Evolutionary conservation across 805 yeast genomes (phyloP), one percentile per base, ranked within the genome.

Genomic region (Alloascoidea africana): DNA sequence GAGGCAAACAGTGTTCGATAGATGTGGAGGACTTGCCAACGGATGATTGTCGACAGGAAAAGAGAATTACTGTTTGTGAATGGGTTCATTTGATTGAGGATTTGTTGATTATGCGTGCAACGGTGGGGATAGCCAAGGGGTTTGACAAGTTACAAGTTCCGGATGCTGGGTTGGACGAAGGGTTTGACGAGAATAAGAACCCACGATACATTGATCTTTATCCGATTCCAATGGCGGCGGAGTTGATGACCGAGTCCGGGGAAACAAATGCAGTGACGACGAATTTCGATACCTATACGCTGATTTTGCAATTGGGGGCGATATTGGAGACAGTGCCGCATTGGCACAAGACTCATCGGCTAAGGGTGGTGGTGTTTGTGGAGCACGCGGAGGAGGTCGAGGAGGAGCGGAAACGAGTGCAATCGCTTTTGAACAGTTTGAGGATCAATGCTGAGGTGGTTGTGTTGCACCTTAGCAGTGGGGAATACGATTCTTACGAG

Each of bases 31-130:
- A 54, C 2, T 55, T 84, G 17, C 94, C 94, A 2, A 87, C 97
- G 0, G 96, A 89, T 52, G 60, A 58, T 1, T 79, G 87, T 49
- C 65, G 83, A 34, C 69, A 68, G 41, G 95, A 85, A 49, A 61
- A 68, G 27, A 76, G 76, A 40, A 70, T 87, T 4, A 64, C 74
- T 1, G 69, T 83, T 6, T 68, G 68, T 30, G 86, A 85, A 50
- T 91, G 97, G 96, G 94, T 91, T 17, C 83, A 84, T 44, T 71
- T 86, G 14, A 68, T 91, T 17, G 99, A 91, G 53, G 98, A 93
- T 55, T 63, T 91, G 47, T 67, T 91, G 5, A 63, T 86, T 8
- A 72, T 91, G 79, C 83, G 82, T 51, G 81, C 93, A 3, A 87
- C 93, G 38, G 85, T 91, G 19, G 97, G 96, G 0, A 77, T 91